A percentile compares a stretch with the other conserved stretches of the same genome.
These are phyloP conservation scores for Physocladia obscura DNA, from an alignment of 192 early-diverging fungal species.

Conservation along the genomic window DNA sequence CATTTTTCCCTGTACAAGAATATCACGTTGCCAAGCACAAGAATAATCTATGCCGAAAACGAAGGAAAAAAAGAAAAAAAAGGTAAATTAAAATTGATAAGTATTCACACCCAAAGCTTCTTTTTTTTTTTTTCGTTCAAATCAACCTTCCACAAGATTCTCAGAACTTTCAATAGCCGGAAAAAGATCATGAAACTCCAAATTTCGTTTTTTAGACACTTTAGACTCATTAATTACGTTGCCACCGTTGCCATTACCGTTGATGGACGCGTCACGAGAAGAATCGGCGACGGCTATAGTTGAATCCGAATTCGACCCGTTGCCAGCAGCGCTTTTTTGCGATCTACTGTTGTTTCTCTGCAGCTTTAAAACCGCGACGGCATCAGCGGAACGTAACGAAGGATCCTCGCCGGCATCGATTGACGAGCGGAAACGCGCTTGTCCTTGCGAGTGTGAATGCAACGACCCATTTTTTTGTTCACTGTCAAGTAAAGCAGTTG, in stretches of 20 bases:
- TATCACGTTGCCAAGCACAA: slow-evolving; percentile 54
- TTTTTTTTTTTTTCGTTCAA: not conserved
- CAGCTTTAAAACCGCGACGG: not conserved
- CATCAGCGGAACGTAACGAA: not conserved
- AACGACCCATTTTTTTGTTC: too few species aligned
- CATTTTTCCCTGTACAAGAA: slow-evolving; percentile 49
- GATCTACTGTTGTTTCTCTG: too few species aligned
- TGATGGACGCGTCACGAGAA: not conserved
- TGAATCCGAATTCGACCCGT: not conserved
- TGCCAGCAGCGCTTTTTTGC: not conserved
- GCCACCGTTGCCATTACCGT: not conserved
- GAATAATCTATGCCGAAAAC: slow-evolving; percentile 33
- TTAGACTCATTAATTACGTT: too few species aligned
- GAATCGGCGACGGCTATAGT: not conserved
- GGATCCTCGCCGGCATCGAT: too few species aligned
- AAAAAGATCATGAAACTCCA: slow-evolving; percentile 53
- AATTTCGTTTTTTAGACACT: slow-evolving; percentile 32
- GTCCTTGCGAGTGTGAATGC: too few species aligned
- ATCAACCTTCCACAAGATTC: slow-evolving; percentile 36
- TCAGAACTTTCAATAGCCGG: slow-evolving; percentile 35
- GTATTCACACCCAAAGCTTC: not conserved
- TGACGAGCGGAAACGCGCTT: too few species aligned
- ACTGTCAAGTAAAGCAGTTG: too few species aligned
- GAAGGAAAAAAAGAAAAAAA: not conserved
- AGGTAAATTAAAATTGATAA: not conserved